phyloP scores from a whole-genome alignment of 2,329 filamentous ascomycete species.

The Emmonsiellopsis sp. region DNA sequence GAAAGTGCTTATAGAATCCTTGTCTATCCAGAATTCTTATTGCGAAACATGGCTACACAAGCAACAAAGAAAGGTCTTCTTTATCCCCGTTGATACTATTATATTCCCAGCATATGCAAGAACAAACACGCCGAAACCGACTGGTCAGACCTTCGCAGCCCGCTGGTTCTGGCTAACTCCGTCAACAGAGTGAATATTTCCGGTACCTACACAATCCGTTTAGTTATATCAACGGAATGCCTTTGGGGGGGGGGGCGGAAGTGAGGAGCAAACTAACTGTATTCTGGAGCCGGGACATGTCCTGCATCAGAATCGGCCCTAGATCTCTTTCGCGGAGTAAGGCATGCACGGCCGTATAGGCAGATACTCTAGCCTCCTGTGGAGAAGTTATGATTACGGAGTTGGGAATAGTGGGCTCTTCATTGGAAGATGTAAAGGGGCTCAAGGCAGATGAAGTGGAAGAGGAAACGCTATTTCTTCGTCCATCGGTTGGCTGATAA shows the following conservation, averaged over 20 bases:
- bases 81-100: no score
- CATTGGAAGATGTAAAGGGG: not conserved
- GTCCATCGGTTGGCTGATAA: not conserved
- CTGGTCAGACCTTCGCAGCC: not conserved
- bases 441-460: not conserved
- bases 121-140: not conserved
- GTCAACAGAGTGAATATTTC: conserved; percentile 1
- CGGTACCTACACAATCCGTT: not conserved
- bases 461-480: not conserved
- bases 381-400: not conserved
- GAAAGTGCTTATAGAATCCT: no score
- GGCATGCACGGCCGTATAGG: not conserved
- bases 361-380: not conserved
- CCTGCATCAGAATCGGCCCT: not conserved
- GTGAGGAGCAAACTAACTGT: not conserved
- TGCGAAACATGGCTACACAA: no score
- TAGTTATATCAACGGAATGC: not conserved
- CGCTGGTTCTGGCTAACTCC: not conserved
- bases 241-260: not conserved
- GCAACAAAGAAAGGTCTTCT: no score
- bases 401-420: not conserved
- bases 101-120: conserved; percentile 1
- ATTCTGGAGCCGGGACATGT: not conserved
- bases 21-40: no score
- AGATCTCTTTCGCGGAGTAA: not conserved